phyloP scores from a whole-genome alignment of 2,329 filamentous ascomycete species.

The Fusarium verrucosum region DNA sequence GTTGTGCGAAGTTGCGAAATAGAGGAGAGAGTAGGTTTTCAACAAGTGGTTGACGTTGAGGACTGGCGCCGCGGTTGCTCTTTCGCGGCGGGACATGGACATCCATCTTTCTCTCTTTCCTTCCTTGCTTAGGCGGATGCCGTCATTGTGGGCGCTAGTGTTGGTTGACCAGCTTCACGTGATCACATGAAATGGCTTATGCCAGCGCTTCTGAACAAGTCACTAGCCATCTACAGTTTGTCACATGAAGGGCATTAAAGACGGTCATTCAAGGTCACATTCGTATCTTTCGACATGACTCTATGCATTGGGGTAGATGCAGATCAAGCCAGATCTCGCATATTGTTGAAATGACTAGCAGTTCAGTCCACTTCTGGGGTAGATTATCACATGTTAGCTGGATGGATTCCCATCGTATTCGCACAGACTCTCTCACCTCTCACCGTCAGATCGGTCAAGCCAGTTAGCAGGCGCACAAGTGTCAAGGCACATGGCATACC shows the following conservation, averaged over 20 bases:
- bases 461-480: not conserved
- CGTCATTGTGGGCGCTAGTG: slow-evolving; percentile 44
- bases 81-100: slow-evolving; percentile 32
- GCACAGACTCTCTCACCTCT: slow-evolving; percentile 12
- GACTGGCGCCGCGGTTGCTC: slow-evolving; percentile 27
- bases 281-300: not conserved
- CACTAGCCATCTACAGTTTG: slow-evolving; percentile 7
- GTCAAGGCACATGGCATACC: not conserved
- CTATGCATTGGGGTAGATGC: not conserved
- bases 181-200: slow-evolving; percentile 17
- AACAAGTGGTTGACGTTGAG: slow-evolving; percentile 36
- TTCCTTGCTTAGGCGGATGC: slow-evolving; percentile 42
- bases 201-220: slow-evolving; percentile 15
- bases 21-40: slow-evolving; percentile 17
- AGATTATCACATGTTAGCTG: slow-evolving; percentile 17
- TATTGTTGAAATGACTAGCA: not conserved
- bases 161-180: slow-evolving; percentile 29
- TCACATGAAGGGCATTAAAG: slow-evolving; percentile 18
- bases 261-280: slow-evolving; percentile 13
- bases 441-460: slow-evolving; percentile 8
- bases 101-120: no score
- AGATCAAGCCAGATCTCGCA: not conserved
- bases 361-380: not conserved
- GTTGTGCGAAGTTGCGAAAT: slow-evolving; percentile 7
- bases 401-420: slow-evolving; percentile 3